phyloP scores from a whole-genome alignment of 257 asterid genomes.

The Anisodus tanguticus region DNA sequence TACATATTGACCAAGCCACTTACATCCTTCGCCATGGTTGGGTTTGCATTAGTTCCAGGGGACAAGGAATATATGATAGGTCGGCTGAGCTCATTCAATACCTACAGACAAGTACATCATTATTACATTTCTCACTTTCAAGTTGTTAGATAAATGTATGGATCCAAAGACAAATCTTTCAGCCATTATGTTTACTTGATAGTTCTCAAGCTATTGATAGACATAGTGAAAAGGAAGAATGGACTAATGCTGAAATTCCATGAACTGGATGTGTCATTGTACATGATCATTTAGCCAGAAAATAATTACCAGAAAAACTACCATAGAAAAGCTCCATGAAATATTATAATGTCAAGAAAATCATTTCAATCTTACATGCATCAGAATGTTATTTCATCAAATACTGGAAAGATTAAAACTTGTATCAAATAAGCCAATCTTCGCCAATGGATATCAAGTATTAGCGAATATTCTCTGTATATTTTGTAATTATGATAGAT shows the following conservation, averaged over 20 bases:
- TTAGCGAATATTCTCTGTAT: no score
- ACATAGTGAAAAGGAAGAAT: no score
- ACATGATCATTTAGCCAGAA: not conserved
- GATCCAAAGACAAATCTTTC: not conserved
- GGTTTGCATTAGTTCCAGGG: slow-evolving; percentile 83
- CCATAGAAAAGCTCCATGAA: not conserved
- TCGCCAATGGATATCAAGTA: not conserved
- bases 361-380: not conserved
- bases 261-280: not conserved
- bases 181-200: slow-evolving; percentile 7
- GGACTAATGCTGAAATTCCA: not conserved
- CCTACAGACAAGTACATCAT: slow-evolving; percentile 46
- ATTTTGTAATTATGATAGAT: no score
- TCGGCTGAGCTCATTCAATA: slow-evolving; percentile 54
- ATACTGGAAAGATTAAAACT: slow-evolving; percentile 8
- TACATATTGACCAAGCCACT: slow-evolving; percentile 86
- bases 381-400: not conserved
- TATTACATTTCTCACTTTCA: slow-evolving; percentile 20
- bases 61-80: slow-evolving; percentile 80
- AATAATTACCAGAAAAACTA: not conserved
- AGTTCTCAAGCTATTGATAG: not conserved
- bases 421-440: not conserved
- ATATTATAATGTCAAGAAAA: not conserved
- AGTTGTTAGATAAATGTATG: not conserved
- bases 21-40: slow-evolving; percentile 72